Base-by-base conservation (phyloP, 805 yeast genomes). In the Saccharomyces paradoxus region DNA sequence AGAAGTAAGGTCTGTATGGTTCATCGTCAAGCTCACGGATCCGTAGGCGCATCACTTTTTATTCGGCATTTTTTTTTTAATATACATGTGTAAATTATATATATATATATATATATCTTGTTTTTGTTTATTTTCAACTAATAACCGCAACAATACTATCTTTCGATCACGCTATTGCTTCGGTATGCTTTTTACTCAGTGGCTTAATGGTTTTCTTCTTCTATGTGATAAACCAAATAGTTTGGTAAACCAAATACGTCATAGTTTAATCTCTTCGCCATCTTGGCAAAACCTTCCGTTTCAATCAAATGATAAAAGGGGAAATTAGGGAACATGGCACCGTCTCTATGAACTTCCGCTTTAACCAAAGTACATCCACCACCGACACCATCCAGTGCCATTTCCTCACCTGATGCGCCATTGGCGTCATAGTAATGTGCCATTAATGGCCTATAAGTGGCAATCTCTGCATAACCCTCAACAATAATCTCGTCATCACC, bases 301-400 rank as follows among this genome's bases (percentile, higher is more conserved):
- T 94, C 99, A 59, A 94, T 90, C 70, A 94, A 78, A 70, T 94
- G 96, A 70, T 92, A 91, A 77, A 94, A 94, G 56, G 99, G 94
- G 81, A 94, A 94, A 50, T 95, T 88, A 17, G 99, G 99, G 81
- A 94, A 94, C 97, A 94, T 92, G 53, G 98, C 98, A 51, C 99
- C 99, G 71, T 94, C 99, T 69, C 99, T 81, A 72, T 94, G 99
- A 53, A 94, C 99, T 62, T 91, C 97, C 10, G 97, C 96, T 68
- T 92, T 89, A 30, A 94, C 99, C 73, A 94, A 70, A 31, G 96
- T 84, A 47, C 97, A 96, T 24, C 97, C 96, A 58, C 97, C 98
- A 53, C 99, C 99, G 55, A 94, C 98, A 69, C 99, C 99, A 70
- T 94, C 98, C 56, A 94, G 77, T 49, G 81, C 81, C 87, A 94